Conservation (phyloP, 2,329 filamentous ascomycete genomes). For the Alternaria sp. region DNA sequence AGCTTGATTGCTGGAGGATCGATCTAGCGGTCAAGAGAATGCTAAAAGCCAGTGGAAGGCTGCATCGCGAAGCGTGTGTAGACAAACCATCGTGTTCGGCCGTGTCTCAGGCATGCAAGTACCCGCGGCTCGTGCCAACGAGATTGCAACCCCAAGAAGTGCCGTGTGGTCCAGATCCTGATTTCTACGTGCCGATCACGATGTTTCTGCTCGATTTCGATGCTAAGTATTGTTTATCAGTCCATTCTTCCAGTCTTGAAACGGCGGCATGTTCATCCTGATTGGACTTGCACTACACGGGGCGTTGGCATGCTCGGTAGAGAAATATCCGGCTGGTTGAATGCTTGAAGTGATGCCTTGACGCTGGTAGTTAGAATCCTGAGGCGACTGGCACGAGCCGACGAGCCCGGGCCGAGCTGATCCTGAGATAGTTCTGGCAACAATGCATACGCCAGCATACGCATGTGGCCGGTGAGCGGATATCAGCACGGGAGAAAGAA, state of each 20-base stretch:
- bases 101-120: conserved; percentile 8
- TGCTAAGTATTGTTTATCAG: background rate
- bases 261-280: background rate
- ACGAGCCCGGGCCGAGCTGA: background rate
- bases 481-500: background rate
- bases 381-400: background rate
- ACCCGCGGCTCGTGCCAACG: conserved; percentile 9
- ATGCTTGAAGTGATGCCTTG: background rate
- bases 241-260: background rate
- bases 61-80: background rate
- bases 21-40: conserved; percentile 3
- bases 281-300: background rate
- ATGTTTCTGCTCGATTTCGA: background rate
- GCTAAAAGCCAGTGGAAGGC: background rate
- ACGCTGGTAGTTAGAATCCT: background rate
- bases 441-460: background rate
- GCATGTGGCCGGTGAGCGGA: conserved; percentile 19
- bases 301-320: background rate
- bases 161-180: background rate
- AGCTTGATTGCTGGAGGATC: conserved; percentile 1
- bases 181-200: background rate
- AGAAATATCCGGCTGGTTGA: too few relatives aligned
- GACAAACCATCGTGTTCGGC: background rate
- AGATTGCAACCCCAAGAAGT: background rate
- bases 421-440: background rate